phyloP scores from a whole-genome alignment of 1,139 yeast genomes.

The Pichia sp. region DNA sequence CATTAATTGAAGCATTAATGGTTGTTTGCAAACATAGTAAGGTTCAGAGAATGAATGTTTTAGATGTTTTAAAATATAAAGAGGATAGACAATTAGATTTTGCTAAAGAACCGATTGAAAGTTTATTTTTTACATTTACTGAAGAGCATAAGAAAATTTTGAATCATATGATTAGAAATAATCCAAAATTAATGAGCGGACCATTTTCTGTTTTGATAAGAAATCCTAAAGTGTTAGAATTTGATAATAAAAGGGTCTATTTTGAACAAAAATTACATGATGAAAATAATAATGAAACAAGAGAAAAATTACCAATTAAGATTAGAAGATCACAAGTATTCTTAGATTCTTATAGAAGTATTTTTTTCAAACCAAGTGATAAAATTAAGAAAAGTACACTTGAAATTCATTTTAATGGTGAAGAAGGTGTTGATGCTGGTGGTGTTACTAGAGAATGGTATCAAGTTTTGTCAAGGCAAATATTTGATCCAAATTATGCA shows the following conservation, averaged over 20 bases:
- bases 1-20: conserved; percentile 88
- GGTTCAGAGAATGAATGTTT: conserved; percentile 56
- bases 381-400: conserved; percentile 71
- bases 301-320: conserved; percentile 50
- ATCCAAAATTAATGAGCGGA: conserved; percentile 94
- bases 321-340: conserved; percentile 90
- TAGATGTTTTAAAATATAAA: conserved; percentile 55
- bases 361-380: conserved; percentile 73
- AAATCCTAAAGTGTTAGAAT: conserved; percentile 86
- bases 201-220: conserved; percentile 87
- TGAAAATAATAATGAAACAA: conserved; percentile 32
- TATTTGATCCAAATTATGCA: conserved; percentile 96
- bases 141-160: conserved; percentile 84
- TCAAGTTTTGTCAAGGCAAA: conserved; percentile 87
- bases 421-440: conserved; percentile 97
- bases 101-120: conserved; percentile 70
- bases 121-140: conserved; percentile 78
- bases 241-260: conserved; percentile 87
- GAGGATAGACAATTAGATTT: conserved; percentile 60
- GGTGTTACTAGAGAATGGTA: conserved; percentile 98
- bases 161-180: conserved; percentile 87
- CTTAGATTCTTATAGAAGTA: conserved; percentile 78
- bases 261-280: conserved; percentile 69
- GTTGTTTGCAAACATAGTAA: conserved; percentile 89
- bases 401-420: conserved; percentile 82